Evolutionary conservation across 1,139 yeast species (phyloP).

Genomic region (Hyphopichia burtonii): DNA sequence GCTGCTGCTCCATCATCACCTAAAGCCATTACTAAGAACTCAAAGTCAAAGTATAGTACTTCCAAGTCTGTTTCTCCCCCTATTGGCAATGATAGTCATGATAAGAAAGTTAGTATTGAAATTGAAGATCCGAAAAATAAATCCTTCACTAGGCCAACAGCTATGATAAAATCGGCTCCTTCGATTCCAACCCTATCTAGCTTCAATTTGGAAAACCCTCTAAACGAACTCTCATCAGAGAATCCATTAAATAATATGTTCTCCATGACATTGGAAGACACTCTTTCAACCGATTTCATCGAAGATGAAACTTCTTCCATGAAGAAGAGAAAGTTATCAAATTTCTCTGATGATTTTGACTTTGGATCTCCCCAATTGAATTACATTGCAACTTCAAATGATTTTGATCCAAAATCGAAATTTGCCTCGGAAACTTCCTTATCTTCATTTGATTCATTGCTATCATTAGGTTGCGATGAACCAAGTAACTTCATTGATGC

Average conservation of each 20-base stretch:
- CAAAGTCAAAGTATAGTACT: not conserved
- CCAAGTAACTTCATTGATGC: conserved; percentile 4
- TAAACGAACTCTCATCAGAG: not conserved
- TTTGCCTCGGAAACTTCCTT: conserved; percentile 6
- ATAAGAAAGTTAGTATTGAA: not conserved
- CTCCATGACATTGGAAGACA: not conserved
- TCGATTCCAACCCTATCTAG: conserved; percentile 2
- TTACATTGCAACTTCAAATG: not conserved
- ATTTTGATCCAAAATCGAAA: conserved; percentile 1
- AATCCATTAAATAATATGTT: not conserved
- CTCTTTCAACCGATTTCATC: not conserved
- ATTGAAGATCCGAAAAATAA: not conserved
- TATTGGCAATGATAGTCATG: not conserved
- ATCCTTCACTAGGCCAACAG: not conserved
- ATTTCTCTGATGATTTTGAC: not conserved
- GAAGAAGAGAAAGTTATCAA: not conserved
- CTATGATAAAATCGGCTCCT: not conserved
- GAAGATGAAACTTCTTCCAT: not conserved
- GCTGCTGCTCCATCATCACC: not conserved
- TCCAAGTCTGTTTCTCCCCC: not conserved
- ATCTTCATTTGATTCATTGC: conserved; percentile 6
- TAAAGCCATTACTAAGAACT: not conserved
- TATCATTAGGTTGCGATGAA: conserved; percentile 3
- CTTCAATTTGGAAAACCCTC: not conserved
- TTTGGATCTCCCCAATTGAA: not conserved